These are phyloP conservation scores for Batrachochytrium dendrobatidis DNA, from an alignment of 371 early-diverging fungal species.

Conservation along the genomic window DNA sequence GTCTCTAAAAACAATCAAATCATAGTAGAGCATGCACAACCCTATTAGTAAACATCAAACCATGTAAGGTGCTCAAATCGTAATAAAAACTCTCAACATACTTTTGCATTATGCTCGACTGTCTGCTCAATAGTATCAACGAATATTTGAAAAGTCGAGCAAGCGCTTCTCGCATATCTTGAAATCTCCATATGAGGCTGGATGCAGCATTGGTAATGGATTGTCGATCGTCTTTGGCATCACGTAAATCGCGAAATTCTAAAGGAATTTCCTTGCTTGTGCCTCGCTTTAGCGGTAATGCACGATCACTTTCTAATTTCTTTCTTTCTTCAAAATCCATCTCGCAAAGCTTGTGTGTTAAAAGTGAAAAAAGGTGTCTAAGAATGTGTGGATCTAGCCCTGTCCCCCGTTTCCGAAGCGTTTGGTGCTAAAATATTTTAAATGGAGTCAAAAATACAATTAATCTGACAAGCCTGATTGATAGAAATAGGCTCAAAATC, in stretches of 20 bases:
- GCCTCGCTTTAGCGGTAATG: background rate
- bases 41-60: no score
- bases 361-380: background rate
- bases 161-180: background rate
- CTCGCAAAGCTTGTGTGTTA: background rate
- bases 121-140: background rate
- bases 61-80: no score
- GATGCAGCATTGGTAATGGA: background rate
- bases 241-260: background rate
- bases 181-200: background rate
- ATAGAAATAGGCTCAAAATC: background rate
- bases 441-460: no score
- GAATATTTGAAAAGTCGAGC: background rate
- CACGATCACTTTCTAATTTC: background rate
- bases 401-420: background rate
- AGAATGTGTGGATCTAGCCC: background rate
- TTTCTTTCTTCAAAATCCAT: background rate
- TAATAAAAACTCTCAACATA: no score
- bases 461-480: background rate
- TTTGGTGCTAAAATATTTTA: no score
- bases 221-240: background rate
- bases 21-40: no score
- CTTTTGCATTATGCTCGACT: background rate
- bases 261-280: background rate
- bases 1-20: background rate